Conservation (phyloP, 352 stramenopile genomes). For the Pythium aquatile region DNA sequence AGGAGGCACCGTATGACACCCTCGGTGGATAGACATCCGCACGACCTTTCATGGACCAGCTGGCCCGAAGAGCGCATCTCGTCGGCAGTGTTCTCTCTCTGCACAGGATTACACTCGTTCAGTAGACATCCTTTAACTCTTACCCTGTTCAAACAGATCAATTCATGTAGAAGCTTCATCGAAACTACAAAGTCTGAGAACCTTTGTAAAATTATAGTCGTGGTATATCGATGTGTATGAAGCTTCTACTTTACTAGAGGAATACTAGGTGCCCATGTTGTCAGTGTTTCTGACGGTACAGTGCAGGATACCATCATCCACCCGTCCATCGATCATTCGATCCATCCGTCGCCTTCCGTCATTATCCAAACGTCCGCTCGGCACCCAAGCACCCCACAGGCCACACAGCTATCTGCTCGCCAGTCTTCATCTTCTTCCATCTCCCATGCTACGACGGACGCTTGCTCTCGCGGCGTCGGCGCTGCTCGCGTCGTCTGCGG, state of each 20-base stretch:
- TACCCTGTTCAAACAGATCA: no score
- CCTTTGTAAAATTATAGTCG: no score
- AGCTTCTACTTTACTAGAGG: no score
- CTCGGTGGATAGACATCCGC: constrained; percentile 8
- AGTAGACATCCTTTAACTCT: no score
- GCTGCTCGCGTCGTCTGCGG: not conserved
- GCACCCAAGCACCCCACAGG: not conserved
- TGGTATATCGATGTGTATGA: no score
- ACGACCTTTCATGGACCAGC: constrained; percentile 6
- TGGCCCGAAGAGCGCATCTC: constrained; percentile 1
- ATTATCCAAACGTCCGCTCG: constrained; percentile 13
- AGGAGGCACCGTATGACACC: constrained; percentile 22
- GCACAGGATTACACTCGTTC: not conserved
- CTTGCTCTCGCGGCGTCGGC: constrained; percentile 11
- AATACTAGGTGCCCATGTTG: no score
- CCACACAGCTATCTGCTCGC: not conserved
- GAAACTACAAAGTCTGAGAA: no score
- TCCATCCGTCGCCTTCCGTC: constrained; percentile 4
- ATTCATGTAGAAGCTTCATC: no score
- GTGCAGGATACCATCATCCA: not conserved
- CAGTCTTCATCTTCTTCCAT: not conserved
- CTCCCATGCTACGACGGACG: constrained; percentile 14
- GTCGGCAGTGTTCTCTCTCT: not conserved
- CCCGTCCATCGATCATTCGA: not conserved
- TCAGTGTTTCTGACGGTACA: not conserved